Conservation (phyloP, 768 basidiomycete genomes). For the Suillus tomentosus region DNA sequence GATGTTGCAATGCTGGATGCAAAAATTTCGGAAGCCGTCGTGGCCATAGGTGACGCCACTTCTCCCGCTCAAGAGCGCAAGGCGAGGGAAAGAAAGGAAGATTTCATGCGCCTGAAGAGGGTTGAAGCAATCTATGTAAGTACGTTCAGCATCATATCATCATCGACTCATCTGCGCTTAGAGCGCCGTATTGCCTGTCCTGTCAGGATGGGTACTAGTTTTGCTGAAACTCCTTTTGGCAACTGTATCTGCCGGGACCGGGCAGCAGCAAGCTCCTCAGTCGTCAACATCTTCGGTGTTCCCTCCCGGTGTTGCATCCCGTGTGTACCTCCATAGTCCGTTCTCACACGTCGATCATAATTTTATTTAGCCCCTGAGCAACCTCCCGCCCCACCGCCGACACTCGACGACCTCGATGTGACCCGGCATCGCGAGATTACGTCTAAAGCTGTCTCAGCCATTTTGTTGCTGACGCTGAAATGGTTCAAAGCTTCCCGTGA, state of each 20-base stretch:
- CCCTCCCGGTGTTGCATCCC: conserved; percentile 68
- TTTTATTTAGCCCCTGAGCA: conserved; percentile 56
- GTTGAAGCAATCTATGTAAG: conserved; percentile 94
- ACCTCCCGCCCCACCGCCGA: conserved; percentile 64
- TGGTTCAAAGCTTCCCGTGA: conserved; percentile 99
- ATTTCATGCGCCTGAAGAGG: conserved; percentile 83
- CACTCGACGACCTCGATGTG: conserved; percentile 90
- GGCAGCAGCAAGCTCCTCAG: conserved; percentile 55
- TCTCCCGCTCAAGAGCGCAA: conserved; percentile 56
- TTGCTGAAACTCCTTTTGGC: conserved; percentile 90
- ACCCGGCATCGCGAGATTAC: conserved; percentile 96
- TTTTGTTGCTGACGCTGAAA: conserved; percentile 84
- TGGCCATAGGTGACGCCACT: conserved; percentile 51
- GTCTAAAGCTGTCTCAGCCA: conserved; percentile 95
- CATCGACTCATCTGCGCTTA: conserved; percentile 34
- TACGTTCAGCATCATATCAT: conserved; percentile 12
- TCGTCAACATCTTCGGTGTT: conserved; percentile 71
- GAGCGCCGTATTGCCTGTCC: conserved; percentile 80
- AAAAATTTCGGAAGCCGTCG: conserved; percentile 70
- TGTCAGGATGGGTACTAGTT: conserved; percentile 92
- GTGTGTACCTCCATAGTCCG: conserved; percentile 39
- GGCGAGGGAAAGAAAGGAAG: conserved; percentile 70
- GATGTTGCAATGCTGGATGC: conserved; percentile 72
- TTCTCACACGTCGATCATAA: conserved; percentile 7
- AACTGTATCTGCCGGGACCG: conserved; percentile 82